These are phyloP conservation scores for Tremella mesenterica DNA, from an alignment of 768 basidiomycete genomes.

Conservation along the genomic window DNA sequence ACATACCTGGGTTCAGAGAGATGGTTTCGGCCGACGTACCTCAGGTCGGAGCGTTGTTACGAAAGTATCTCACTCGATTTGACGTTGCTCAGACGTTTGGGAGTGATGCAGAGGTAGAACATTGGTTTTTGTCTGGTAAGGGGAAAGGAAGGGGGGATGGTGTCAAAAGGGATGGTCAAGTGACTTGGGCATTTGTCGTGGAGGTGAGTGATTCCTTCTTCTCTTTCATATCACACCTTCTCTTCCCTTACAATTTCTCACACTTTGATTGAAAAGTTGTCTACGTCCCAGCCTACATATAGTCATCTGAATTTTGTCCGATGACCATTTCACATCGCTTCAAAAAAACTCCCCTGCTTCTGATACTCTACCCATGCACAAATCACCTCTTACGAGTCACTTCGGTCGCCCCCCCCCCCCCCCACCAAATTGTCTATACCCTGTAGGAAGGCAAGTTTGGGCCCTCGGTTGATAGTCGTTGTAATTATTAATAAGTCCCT, in stretches of 20 bases:
- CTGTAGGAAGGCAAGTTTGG: no score
- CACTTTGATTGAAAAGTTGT: no score
- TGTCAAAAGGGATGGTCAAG: constrained; percentile 64
- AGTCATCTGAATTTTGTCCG: not conserved
- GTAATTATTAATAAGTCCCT: no score
- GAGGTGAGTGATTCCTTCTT: constrained; percentile 65
- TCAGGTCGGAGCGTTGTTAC: constrained; percentile 61
- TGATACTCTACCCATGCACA: no score
- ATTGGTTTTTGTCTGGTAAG: constrained; percentile 79
- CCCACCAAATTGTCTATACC: no score
- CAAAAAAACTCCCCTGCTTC: no score
- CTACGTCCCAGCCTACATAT: no score
- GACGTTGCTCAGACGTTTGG: constrained; percentile 68
- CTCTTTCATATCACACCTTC: not conserved
- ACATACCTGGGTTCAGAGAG: constrained; percentile 62
- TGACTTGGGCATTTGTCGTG: constrained; percentile 92
- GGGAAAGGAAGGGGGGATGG: constrained; percentile 52
- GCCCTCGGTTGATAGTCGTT: no score
- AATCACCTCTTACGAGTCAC: no score
- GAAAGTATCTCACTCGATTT: constrained; percentile 74
- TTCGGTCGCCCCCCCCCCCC: no score
- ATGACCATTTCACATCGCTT: no score
- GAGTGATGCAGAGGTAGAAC: constrained; percentile 62
- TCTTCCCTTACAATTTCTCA: no score
- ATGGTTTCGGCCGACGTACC: constrained; percentile 73